A percentile compares a stretch with the other conserved stretches of the same genome.
phyloP scores from a whole-genome alignment of 2,329 filamentous ascomycete genomes.

The Tolypocladium cylindrosporum region DNA sequence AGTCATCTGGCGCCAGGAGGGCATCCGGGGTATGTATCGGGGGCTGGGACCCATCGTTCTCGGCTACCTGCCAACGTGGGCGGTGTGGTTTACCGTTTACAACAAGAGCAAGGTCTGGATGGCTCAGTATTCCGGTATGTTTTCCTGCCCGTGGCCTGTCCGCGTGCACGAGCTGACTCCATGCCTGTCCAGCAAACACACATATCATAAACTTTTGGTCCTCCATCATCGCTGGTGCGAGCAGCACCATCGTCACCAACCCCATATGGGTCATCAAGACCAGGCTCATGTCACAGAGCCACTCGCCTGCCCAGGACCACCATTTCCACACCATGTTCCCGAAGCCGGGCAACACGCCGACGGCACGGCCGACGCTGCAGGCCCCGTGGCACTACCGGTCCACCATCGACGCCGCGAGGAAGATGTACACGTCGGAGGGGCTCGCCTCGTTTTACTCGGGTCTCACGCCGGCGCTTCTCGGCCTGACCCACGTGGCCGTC shows the following conservation, averaged over 20 bases:
- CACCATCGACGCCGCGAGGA: slow-evolving; percentile 82
- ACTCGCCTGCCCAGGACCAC: slow-evolving; percentile 34
- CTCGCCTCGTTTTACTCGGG: slow-evolving; percentile 90
- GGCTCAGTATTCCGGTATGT: slow-evolving; percentile 52
- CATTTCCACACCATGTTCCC: slow-evolving; percentile 35
- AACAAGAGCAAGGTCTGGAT: slow-evolving; percentile 75
- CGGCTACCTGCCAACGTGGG: slow-evolving; percentile 95
- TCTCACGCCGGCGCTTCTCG: slow-evolving; percentile 81
- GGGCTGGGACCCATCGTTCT: slow-evolving; percentile 89
- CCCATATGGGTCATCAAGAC: slow-evolving; percentile 99
- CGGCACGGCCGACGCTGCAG: slow-evolving; percentile 43
- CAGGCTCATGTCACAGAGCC: slow-evolving; percentile 87
- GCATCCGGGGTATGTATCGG: slow-evolving; percentile 81
- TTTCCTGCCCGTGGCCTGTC: neutral
- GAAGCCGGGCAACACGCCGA: slow-evolving; percentile 42
- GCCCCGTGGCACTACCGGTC: slow-evolving; percentile 86
- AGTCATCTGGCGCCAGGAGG: slow-evolving; percentile 82
- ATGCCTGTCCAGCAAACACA: slow-evolving; percentile 50
- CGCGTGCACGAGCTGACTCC: neutral
- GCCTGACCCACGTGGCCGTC: slow-evolving; percentile 89
- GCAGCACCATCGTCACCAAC: slow-evolving; percentile 89
- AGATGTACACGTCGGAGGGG: slow-evolving; percentile 92
- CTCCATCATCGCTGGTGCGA: slow-evolving; percentile 81
- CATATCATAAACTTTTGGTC: slow-evolving; percentile 79
- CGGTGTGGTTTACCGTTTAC: slow-evolving; percentile 95